A percentile compares a stretch with the other conserved stretches of the same genome.
Conservation (phyloP, 2,329 filamentous ascomycete genomes). For the Hymenoscyphus occultus region DNA sequence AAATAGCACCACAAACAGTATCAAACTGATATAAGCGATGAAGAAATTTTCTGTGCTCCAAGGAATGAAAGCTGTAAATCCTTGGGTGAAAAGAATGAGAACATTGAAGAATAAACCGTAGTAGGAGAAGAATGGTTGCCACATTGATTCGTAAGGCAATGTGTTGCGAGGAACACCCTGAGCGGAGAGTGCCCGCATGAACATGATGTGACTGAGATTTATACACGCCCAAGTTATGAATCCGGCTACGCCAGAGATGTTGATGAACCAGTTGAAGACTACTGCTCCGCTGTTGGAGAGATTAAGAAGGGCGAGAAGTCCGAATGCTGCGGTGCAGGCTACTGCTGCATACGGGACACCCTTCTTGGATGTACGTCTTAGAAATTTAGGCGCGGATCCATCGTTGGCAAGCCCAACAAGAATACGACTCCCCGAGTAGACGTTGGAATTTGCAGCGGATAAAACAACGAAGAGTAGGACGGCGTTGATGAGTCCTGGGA, state of each 20-base stretch:
- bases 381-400: conserved; percentile 58
- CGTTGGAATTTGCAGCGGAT: conserved; percentile 74
- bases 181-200: conserved; percentile 56
- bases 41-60: conserved; percentile 63
- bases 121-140: conserved; percentile 62
- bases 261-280: conserved; percentile 72
- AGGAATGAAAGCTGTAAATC: conserved; percentile 64
- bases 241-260: conserved; percentile 65
- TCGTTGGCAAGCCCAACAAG: conserved; percentile 64
- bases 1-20: conserved; percentile 60
- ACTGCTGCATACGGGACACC: conserved; percentile 65
- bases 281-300: conserved; percentile 53
- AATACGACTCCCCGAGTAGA: conserved; percentile 69
- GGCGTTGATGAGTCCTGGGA: conserved; percentile 72
- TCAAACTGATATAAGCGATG: conserved; percentile 60
- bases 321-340: conserved; percentile 53
- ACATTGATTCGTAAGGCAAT: conserved; percentile 59
- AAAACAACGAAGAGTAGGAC: conserved; percentile 75
- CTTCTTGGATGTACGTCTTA: conserved; percentile 56
- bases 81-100: conserved; percentile 64
- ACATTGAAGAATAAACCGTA: conserved; percentile 65
- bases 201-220: conserved; percentile 60
- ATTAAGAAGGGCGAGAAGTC: conserved; percentile 66
- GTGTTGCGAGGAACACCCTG: conserved; percentile 55
- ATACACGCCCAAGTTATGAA: conserved; percentile 71